Evolutionary conservation across 805 yeast species (phyloP), one percentile per base, ranked within the genome.

Genomic region (Candida nitratophila): DNA sequence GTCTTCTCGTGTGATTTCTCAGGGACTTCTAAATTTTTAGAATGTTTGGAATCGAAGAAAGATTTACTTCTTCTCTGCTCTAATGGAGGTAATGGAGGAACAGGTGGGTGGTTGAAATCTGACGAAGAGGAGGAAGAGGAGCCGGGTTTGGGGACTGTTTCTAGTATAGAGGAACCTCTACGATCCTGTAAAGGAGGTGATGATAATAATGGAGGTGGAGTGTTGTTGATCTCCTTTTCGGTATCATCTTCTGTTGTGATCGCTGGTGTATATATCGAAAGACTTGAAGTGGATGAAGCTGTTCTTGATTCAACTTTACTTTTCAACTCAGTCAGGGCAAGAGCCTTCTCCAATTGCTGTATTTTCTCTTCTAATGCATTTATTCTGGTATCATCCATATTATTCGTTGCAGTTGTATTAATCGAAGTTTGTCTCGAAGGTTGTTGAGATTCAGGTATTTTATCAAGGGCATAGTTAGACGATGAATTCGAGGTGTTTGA

Each of bases 291-390:
- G 2, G 45, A 21, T 5, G 37, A 21, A 7, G 41, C 31, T 3
- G 38, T 29, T 29, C 32, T 29, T 29, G 32, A 33, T 15, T 32
- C 41, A 2, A 45, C 45, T 16, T 40, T 33, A 17, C 40, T 34
- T 17, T 44, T 41, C 34, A 56, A 39, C 6, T 54, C 59, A 39
- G 54, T 56, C 33, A 50, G 29, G 9, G 57, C 54, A 30, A 62
- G 47, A 38, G 56, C 52, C 33, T 50, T 50, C 41, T 61, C 66
- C 29, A 62, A 48, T 29, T 51, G 50, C 33, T 58, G 58, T 19
- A 62, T 57, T 42, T 62, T 62, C 21, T 59, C 65, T 37, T 62
- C 66, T n/a, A 62, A 46, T n/a, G 44, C 46, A 40, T 52, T 52
- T 31, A 62, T 60, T 40, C 62, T 48, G 7, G 51, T 52, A 30